Base-by-base conservation (phyloP, 768 basidiomycete species). In the Phlebiopsis flavidoalba region DNA sequence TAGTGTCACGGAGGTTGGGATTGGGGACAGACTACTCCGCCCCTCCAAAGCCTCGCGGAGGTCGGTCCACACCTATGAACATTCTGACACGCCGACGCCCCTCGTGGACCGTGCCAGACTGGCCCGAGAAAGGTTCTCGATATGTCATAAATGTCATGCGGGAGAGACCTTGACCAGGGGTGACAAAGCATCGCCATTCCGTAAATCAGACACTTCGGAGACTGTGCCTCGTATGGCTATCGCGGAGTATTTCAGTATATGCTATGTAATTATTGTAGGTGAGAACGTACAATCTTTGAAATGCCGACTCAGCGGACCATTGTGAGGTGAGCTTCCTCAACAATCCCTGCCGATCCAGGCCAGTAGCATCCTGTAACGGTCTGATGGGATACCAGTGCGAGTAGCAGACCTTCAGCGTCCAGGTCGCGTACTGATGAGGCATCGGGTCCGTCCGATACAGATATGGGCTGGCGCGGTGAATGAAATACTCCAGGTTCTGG, bases 21-120 rank as follows among this genome's bases (percentile, higher is more conserved):
- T 91, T 93, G 15, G n/a, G n/a, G 91, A 92, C 81, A 89, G 83
- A 68, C 88, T 90, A 65, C 83, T 85, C 45, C 91, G 84, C 21
- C 92, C 92, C 75, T 93, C 91, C 4, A 97, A 75, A 4, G 95
- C 95, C 65, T 95, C 93, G 57, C 93, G 81, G 35, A 97, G 79
- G 69, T 95, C 93, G 1, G 84, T 86, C 22, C n/a, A n/a, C n/a
- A n/a, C n/a, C n/a, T n/a, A n/a, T n/a, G n/a, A n/a, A n/a, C n/a
- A n/a, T n/a, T n/a, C n/a, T n/a, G n/a, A n/a, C n/a, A 96, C 93
- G 22, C 94, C 95, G 15, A 96, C 86, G 0, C 88, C 88, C 60
- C 88, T 82, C 2, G 84, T 83, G 3, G 91, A 89, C 59, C 91
- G 83, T 19, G 89, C 83, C 59, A 96, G 74, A 68, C 91, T 93